These are phyloP conservation scores for Neonectria ditissima DNA, from an alignment of 2,329 filamentous ascomycete species.

Conservation along the genomic window DNA sequence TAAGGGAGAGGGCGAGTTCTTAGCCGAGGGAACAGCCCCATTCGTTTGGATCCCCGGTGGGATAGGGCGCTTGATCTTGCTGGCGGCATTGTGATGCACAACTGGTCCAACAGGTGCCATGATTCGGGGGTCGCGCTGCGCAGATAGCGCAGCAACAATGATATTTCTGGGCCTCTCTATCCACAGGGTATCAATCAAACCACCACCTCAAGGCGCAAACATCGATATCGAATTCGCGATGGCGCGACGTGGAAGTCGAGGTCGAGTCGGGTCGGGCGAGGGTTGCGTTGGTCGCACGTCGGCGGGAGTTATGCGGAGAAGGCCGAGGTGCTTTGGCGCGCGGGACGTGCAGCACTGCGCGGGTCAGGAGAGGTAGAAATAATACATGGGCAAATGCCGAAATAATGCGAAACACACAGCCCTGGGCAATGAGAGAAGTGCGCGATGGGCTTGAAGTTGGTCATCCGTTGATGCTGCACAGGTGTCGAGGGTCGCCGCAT, in stretches of 20 bases:
- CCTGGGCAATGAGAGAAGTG: slow-evolving; percentile 12
- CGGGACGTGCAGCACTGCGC: slow-evolving; percentile 34
- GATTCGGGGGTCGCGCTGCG: slow-evolving; percentile 47
- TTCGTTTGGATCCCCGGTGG: slow-evolving; percentile 76
- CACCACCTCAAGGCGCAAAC: slow-evolving; percentile 37
- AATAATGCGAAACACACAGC: slow-evolving; percentile 7
- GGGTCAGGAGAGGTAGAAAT: slow-evolving; percentile 25
- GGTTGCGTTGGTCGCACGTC: slow-evolving; percentile 37
- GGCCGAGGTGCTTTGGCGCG: slow-evolving; percentile 33
- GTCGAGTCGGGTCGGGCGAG: slow-evolving; percentile 21
- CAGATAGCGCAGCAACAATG: slow-evolving; percentile 35
- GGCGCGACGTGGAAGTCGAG: slow-evolving; percentile 27
- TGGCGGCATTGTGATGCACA: slow-evolving; percentile 56
- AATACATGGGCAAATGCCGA: slow-evolving; percentile 28
- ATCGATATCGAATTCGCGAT: slow-evolving; percentile 36
- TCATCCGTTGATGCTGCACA: slow-evolving; percentile 39
- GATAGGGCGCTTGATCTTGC: slow-evolving; percentile 76
- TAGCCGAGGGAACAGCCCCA: slow-evolving; percentile 63
- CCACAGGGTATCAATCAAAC: slow-evolving; percentile 27
- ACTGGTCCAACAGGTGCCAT: slow-evolving; percentile 70
- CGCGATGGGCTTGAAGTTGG: slow-evolving; percentile 26
- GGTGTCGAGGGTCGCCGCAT: slow-evolving; percentile 40
- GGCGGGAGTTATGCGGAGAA: slow-evolving; percentile 39
- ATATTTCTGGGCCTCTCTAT: slow-evolving; percentile 30
- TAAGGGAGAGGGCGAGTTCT: slow-evolving; percentile 70